Evolutionary conservation across 2,329 filamentous ascomycete genomes (phyloP).

Genomic region (Pyrenophora teres): DNA sequence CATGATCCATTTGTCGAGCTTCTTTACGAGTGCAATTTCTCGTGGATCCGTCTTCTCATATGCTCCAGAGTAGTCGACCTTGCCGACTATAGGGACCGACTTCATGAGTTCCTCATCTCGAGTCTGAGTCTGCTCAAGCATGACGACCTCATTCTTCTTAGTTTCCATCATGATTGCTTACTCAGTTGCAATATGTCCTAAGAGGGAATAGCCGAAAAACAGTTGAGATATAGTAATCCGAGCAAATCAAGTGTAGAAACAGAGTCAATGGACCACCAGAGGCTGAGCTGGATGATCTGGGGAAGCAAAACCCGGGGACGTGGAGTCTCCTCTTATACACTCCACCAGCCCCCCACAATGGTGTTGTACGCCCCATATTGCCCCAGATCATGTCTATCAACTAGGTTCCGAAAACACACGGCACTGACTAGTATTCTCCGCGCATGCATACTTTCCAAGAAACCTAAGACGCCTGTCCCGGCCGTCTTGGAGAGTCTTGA

Average conservation of each 20-base stretch:
- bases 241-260: slow-evolving; percentile 3
- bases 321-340: slow-evolving; percentile 28
- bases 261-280: slow-evolving; percentile 23
- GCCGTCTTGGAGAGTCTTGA: slow-evolving; percentile 27
- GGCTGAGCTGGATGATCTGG: slow-evolving; percentile 32
- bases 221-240: background rate
- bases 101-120: slow-evolving; percentile 30
- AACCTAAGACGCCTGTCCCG: slow-evolving; percentile 27
- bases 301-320: slow-evolving; percentile 28
- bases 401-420: slow-evolving; percentile 23
- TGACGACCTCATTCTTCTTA: slow-evolving; percentile 34
- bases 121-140: slow-evolving; percentile 34
- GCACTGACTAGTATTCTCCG: slow-evolving; percentile 11
- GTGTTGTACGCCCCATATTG: background rate
- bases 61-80: slow-evolving; percentile 43
- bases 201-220: background rate
- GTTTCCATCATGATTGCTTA: slow-evolving; percentile 23
- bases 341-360: background rate
- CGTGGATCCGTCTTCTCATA: slow-evolving; percentile 43
- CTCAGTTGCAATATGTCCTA: background rate
- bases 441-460: slow-evolving; percentile 29
- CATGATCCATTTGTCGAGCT: slow-evolving; percentile 39
- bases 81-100: slow-evolving; percentile 27
- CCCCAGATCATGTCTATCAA: slow-evolving; percentile 4
- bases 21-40: slow-evolving; percentile 42